Base-by-base conservation (phyloP, 2,329 filamentous ascomycete species). In the Claviceps arundinis region DNA sequence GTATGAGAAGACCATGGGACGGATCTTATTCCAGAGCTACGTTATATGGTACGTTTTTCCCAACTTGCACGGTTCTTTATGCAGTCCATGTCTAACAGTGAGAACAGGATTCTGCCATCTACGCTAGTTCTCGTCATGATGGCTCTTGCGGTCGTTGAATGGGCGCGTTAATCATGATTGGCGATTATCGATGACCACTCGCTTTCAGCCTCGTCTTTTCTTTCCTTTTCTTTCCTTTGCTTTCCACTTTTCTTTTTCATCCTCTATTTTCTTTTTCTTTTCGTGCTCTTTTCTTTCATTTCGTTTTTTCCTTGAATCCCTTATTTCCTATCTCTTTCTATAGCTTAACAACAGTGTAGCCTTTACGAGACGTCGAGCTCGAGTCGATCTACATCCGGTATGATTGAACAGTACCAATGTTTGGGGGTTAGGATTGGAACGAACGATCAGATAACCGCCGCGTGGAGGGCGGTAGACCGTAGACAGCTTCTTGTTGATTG, bases 1-100 rank as follows among this genome's bases (percentile, higher is more conserved):
- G 9, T 98, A 89, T 67, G 91, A 97, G 74, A 82, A 85, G 17
- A 89, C 93, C 48, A 97, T 98, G 90, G 87, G 87, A 56, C 87
- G 82, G 66, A 77, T 98, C 52, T 71, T 97, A 49, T 95, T 97
- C 73, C 91, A 96, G 73, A 96, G 91, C 70, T 71, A 71, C 56
- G 68, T 98, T 54, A 84, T 96, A 57, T 95, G 89, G 88, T 88
- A 73, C 70, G 82, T 74, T 19, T 50, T 30, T 3, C 5, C 54
- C 64, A 69, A 8, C 16, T 11, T 16, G 7, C 16, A 13, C 4
- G 3, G 8, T 16, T 7, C 2, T 16, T 45, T 45, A n/a, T 45
- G 1, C 14, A n/a, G 43, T 54, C 51, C 59, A 52, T 24, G 50
- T 54, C 64, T 69, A 64, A 69, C 57, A 49, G 42, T 51, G 57